phyloP scores from a whole-genome alignment of 2,329 filamentous ascomycete genomes.

The Cryphonectria nitschkei region DNA sequence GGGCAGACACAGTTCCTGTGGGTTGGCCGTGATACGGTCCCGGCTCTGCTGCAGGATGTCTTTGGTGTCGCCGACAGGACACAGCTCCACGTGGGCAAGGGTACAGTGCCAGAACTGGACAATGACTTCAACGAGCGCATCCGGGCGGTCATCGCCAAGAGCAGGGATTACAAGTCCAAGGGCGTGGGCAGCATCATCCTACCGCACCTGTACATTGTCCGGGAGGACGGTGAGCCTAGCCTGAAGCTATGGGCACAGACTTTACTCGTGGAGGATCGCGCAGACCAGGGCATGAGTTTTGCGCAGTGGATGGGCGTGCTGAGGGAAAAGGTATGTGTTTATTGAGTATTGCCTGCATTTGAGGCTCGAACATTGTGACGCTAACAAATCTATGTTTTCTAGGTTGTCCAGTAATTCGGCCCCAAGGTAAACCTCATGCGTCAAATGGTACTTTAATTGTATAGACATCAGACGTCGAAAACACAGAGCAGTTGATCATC shows the following conservation, averaged over 20 bases:
- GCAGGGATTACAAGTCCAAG: slow-evolving; percentile 80
- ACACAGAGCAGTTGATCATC: neutral
- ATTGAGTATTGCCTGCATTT: neutral
- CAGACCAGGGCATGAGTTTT: slow-evolving; percentile 90
- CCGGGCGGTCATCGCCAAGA: slow-evolving; percentile 88
- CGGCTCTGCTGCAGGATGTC: slow-evolving; percentile 84
- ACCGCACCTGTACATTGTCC: slow-evolving; percentile 89
- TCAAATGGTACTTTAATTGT: slow-evolving; percentile 28
- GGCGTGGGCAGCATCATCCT: slow-evolving; percentile 92
- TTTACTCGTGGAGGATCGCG: slow-evolving; percentile 89
- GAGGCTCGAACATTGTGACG: neutral
- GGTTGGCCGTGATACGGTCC: slow-evolving; percentile 91
- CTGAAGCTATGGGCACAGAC: slow-evolving; percentile 97
- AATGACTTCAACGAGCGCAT: slow-evolving; percentile 97
- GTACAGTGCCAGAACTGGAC: slow-evolving; percentile 81
- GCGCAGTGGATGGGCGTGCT: slow-evolving; percentile 91
- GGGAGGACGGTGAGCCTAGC: slow-evolving; percentile 94
- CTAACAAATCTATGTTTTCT: slow-evolving; percentile 10
- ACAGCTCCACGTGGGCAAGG: slow-evolving; percentile 89
- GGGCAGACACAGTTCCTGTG: slow-evolving; percentile 97
- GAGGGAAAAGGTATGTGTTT: slow-evolving; percentile 80
- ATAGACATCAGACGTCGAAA: slow-evolving; percentile 19
- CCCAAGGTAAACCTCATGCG: slow-evolving; percentile 12
- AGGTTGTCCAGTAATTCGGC: slow-evolving; percentile 30
- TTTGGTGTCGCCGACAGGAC: slow-evolving; percentile 86